These are phyloP conservation scores for Cladosporium colombiae DNA, from an alignment of 2,329 filamentous ascomycete species.

Conservation along the genomic window DNA sequence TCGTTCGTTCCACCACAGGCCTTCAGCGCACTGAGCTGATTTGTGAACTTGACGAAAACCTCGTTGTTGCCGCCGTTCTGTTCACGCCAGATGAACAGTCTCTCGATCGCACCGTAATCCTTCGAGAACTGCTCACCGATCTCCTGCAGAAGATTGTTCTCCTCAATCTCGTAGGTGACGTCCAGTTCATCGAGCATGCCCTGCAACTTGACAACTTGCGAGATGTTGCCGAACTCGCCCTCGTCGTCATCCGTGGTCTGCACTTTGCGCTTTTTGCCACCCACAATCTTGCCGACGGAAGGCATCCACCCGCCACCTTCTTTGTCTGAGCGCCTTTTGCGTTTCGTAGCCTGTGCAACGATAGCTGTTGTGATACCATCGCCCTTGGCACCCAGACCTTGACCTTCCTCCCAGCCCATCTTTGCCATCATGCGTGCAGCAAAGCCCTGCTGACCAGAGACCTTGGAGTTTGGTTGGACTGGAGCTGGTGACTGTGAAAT, in stretches of 20 bases:
- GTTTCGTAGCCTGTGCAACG: conserved; percentile 80
- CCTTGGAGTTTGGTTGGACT: conserved; percentile 57
- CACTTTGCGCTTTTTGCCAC: conserved; percentile 62
- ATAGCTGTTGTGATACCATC: conserved; percentile 84
- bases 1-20: conserved; percentile 89
- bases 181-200: conserved; percentile 88
- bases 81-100: conserved; percentile 59
- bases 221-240: conserved; percentile 58
- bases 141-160: conserved; percentile 76
- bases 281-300: conserved; percentile 76
- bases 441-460: conserved; percentile 80
- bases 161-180: conserved; percentile 73
- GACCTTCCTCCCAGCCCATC: conserved; percentile 88
- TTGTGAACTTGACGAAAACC: conserved; percentile 94
- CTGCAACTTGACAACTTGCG: conserved; percentile 76
- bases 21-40: conserved; percentile 79
- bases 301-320: conserved; percentile 76
- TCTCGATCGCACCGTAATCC: conserved; percentile 55
- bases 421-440: conserved; percentile 87
- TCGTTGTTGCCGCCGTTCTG: conserved; percentile 42
- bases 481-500: conserved; percentile 26
- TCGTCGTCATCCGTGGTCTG: conserved; percentile 37
- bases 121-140: conserved; percentile 92
- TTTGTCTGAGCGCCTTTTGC: conserved; percentile 74
- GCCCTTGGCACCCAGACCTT: conserved; percentile 78